These are phyloP conservation scores for Amesomyces nigricolor DNA, from an alignment of 2,329 filamentous ascomycete species.

Conservation along the genomic window DNA sequence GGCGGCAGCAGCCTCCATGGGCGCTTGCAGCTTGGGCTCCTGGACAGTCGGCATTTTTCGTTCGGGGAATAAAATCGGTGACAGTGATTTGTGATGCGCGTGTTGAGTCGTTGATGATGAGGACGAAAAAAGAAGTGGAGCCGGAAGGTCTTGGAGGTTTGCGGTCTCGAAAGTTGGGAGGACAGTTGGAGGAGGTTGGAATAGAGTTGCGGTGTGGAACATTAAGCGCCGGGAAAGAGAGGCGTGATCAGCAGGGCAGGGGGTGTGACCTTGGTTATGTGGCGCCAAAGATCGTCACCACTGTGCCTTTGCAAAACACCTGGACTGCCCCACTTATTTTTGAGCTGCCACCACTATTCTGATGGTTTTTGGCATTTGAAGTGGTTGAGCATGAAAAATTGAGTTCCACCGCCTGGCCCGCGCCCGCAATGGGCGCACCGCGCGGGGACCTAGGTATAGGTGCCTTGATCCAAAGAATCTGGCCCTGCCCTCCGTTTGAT, in stretches of 20 bases:
- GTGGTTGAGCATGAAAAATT: too few species aligned
- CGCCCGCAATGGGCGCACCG: too few species aligned
- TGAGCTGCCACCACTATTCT: too few species aligned
- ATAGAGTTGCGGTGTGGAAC: constrained; percentile 8
- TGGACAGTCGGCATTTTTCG: constrained; percentile 12
- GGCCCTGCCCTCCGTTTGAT: too few species aligned
- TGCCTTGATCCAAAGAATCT: too few species aligned
- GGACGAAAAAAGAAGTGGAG: background rate
- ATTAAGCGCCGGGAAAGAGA: background rate
- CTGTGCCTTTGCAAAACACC: too few species aligned
- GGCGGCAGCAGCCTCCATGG: constrained; percentile 17
- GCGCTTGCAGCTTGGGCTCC: constrained; percentile 14
- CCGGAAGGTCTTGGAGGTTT: background rate
- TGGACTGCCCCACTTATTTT: too few species aligned
- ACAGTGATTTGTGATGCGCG: background rate
- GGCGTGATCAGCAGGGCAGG: background rate
- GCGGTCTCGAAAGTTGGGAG: background rate
- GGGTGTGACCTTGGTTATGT: background rate
- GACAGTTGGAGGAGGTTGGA: background rate
- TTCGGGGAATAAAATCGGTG: too few species aligned
- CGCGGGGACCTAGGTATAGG: too few species aligned
- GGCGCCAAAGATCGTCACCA: background rate
- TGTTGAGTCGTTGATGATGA: background rate
- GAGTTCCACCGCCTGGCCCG: too few species aligned
- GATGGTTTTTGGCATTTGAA: too few species aligned